phyloP scores from a whole-genome alignment of 768 basidiomycete species.

The Rhodotorula babjevae region DNA sequence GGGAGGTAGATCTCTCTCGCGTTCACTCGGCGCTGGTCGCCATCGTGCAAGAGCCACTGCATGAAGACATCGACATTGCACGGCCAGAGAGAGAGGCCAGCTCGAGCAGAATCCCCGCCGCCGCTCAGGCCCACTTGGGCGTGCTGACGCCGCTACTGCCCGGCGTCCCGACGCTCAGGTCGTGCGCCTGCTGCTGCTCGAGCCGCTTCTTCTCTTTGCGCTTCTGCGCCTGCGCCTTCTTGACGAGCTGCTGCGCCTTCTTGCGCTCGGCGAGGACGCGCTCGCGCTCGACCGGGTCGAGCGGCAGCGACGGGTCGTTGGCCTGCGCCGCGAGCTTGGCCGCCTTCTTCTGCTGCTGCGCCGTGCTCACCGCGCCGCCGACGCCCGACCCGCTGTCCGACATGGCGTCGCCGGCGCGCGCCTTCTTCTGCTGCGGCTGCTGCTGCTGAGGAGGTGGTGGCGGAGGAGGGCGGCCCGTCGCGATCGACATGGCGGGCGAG shows the following conservation, averaged over 20 bases:
- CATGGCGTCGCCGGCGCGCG: constrained; percentile 9
- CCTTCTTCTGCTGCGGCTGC: constrained; percentile 7
- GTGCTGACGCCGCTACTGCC: neutral
- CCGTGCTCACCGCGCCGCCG: constrained; percentile 10
- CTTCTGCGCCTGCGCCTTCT: constrained; percentile 3
- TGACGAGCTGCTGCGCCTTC: neutral
- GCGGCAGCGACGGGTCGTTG: neutral
- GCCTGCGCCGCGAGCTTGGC: constrained; percentile 1
- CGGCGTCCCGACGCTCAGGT: constrained; percentile 12
- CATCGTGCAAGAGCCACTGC: neutral
- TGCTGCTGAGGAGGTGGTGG: no score
- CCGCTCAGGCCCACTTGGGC: neutral
- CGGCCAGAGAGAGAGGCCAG: neutral
- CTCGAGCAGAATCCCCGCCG: no score
- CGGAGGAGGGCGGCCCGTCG: neutral
- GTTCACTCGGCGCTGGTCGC: neutral
- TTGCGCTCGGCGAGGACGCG: neutral
- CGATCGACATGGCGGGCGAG: constrained; percentile 17
- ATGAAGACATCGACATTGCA: constrained; percentile 5
- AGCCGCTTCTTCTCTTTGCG: constrained; percentile 1
- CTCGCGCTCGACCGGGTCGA: constrained; percentile 12
- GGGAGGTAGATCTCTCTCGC: neutral
- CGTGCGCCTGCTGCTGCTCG: neutral
- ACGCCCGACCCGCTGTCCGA: constrained; percentile 18
- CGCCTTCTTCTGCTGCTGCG: constrained; percentile 12